Conservation (phyloP, 2,329 filamentous ascomycete genomes). For the Alternaria panax region DNA sequence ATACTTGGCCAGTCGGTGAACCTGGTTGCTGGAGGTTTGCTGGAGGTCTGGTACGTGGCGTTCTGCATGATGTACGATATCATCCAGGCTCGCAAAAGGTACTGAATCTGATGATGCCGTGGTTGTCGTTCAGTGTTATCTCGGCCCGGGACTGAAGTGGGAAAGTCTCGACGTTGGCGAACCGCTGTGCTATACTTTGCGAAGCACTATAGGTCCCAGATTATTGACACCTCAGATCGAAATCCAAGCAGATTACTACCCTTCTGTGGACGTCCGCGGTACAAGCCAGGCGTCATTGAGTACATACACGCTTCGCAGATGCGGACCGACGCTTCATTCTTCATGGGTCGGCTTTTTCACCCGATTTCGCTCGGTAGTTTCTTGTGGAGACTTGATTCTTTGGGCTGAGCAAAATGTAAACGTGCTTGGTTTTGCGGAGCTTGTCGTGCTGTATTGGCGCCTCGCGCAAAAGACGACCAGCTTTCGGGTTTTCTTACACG, state of each 20-base stretch:
- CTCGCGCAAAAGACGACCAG: neutral
- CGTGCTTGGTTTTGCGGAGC: neutral
- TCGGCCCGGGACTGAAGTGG: neutral
- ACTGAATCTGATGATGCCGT: neutral
- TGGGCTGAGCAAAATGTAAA: neutral
- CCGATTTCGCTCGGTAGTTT: neutral
- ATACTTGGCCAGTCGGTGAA: neutral
- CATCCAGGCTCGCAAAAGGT: conserved; percentile 12
- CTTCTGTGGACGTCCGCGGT: neutral
- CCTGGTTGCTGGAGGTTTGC: neutral
- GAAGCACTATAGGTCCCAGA: neutral
- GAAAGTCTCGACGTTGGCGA: neutral
- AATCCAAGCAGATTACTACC: neutral
- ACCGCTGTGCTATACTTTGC: neutral
- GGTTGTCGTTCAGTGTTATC: neutral
- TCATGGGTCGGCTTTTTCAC: neutral
- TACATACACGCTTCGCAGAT: neutral
- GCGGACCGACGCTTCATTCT: neutral
- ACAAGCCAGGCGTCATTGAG: neutral
- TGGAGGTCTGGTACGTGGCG: neutral
- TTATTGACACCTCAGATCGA: neutral
- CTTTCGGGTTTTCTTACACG: neutral
- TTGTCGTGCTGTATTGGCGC: neutral
- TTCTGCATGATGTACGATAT: neutral
- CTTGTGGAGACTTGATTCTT: neutral